phyloP scores from a whole-genome alignment of 164 flowering plant species.

The Nymphaea thermarum region DNA sequence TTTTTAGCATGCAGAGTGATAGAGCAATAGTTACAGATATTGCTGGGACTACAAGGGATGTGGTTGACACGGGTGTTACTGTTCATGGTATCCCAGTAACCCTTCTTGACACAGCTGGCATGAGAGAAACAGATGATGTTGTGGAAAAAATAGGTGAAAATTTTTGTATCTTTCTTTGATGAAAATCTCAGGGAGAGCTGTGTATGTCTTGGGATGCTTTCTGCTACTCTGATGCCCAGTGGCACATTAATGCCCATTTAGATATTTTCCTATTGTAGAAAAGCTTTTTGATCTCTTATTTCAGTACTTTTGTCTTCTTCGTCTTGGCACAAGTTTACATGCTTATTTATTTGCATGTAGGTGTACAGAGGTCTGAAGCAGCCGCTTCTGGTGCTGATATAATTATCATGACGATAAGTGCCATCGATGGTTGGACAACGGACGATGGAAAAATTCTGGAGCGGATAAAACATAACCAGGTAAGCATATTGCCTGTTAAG shows the following conservation, averaged over 20 bases:
- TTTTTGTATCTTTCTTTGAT: background rate
- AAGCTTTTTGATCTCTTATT: too few species aligned
- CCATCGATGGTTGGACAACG: constrained; percentile 85
- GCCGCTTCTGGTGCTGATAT: constrained; percentile 90
- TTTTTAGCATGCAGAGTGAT: constrained; percentile 85
- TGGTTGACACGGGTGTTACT: constrained; percentile 72
- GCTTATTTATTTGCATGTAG: constrained; percentile 15
- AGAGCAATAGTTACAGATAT: constrained; percentile 94
- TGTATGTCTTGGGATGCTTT: too few species aligned
- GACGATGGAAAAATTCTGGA: constrained; percentile 64
- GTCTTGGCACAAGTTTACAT: background rate
- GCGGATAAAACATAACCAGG: constrained; percentile 57
- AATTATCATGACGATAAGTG: constrained; percentile 76
- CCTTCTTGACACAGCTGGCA: constrained; percentile 97
- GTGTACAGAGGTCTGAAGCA: constrained; percentile 92
- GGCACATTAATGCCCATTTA: too few species aligned
- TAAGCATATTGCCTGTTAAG: constrained; percentile 3
- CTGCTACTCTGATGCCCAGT: too few species aligned
- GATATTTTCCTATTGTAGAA: too few species aligned
- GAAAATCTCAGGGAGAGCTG: background rate
- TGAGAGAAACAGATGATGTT: constrained; percentile 74
- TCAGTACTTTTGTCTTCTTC: background rate
- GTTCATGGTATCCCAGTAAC: constrained; percentile 81
- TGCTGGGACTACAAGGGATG: constrained; percentile 96
- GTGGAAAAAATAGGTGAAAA: constrained; percentile 90